Evolutionary conservation across 1,139 yeast genomes (phyloP).

Genomic region (Cylindricascospora bacillispora): DNA sequence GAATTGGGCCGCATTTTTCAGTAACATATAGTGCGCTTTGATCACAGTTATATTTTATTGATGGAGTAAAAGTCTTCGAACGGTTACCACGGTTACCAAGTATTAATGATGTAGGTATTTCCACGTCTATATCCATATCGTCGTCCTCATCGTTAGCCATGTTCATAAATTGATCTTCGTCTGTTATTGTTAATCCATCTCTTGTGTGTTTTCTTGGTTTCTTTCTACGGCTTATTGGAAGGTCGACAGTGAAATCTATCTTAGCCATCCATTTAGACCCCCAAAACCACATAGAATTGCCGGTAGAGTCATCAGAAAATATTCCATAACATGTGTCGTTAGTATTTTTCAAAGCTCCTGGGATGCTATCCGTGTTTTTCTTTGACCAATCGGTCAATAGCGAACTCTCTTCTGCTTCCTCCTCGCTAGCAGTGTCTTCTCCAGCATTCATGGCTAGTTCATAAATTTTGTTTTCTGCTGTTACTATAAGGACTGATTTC

Average conservation of each 20-base stretch:
- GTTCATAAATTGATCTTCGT: constrained; percentile 23
- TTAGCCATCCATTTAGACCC: constrained; percentile 78
- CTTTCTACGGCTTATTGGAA: constrained; percentile 35
- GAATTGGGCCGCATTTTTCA: constrained; percentile 61
- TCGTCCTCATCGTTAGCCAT: constrained; percentile 23
- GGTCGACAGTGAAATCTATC: constrained; percentile 52
- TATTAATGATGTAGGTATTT: too few species aligned
- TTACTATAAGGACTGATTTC: constrained; percentile 47
- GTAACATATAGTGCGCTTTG: constrained; percentile 59
- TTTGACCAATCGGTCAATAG: constrained; percentile 71
- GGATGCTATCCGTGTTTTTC: constrained; percentile 61
- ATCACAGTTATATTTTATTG: constrained; percentile 18
- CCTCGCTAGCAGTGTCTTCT: constrained; percentile 9
- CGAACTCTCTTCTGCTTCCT: constrained; percentile 14
- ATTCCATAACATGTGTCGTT: constrained; percentile 69
- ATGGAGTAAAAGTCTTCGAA: too few species aligned
- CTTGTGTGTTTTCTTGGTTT: constrained; percentile 45
- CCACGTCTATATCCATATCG: constrained; percentile 18
- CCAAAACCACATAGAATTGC: constrained; percentile 62
- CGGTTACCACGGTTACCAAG: too few species aligned
- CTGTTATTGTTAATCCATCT: constrained; percentile 45
- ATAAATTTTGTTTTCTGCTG: constrained; percentile 61
- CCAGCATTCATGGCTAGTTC: constrained; percentile 36
- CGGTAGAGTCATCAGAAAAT: constrained; percentile 31
- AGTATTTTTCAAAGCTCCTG: constrained; percentile 45